Percentiles rank a stretch among this genome's conserved stretches.
phyloP scores from a whole-genome alignment of 1,139 yeast species.

The Kurtzmaniella natalensis region DNA sequence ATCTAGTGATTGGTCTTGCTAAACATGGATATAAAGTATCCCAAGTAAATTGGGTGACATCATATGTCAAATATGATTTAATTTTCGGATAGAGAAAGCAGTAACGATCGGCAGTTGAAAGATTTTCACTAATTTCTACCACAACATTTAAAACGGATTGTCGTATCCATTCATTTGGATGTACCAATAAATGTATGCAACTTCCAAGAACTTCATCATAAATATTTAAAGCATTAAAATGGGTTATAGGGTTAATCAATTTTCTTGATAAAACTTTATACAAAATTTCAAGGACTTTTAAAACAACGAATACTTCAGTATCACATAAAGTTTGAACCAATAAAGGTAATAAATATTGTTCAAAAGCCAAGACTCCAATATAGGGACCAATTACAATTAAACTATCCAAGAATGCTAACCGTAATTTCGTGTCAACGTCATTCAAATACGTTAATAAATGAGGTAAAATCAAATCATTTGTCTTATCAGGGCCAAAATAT shows the following conservation, averaged over 20 bases:
- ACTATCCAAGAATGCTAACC: slow-evolving; percentile 70
- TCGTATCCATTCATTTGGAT: slow-evolving; percentile 86
- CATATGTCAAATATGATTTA: slow-evolving; percentile 74
- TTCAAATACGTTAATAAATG: slow-evolving; percentile 90
- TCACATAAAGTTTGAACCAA: slow-evolving; percentile 79
- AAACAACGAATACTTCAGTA: slow-evolving; percentile 76
- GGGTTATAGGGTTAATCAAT: slow-evolving; percentile 33
- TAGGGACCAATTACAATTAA: slow-evolving; percentile 75
- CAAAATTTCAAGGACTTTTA: slow-evolving; percentile 69
- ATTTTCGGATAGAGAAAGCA: slow-evolving; percentile 81
- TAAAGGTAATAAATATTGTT: slow-evolving; percentile 83
- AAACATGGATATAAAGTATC: slow-evolving; percentile 59
- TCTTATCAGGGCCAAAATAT: slow-evolving; percentile 80
- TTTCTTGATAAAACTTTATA: slow-evolving; percentile 26
- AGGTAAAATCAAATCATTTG: slow-evolving; percentile 83
- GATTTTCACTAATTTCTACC: slow-evolving; percentile 55
- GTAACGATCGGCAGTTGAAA: slow-evolving; percentile 73
- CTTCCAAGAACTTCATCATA: slow-evolving; percentile 33
- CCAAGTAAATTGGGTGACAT: slow-evolving; percentile 64
- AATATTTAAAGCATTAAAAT: slow-evolving; percentile 39
- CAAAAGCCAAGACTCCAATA: slow-evolving; percentile 78
- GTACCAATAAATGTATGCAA: slow-evolving; percentile 46
- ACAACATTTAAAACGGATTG: slow-evolving; percentile 63
- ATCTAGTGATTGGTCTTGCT: slow-evolving; percentile 61
- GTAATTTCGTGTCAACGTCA: slow-evolving; percentile 64